phyloP scores from a whole-genome alignment of 495 filamentous ascomycete genomes.

The Clohesyomyces aquaticus region DNA sequence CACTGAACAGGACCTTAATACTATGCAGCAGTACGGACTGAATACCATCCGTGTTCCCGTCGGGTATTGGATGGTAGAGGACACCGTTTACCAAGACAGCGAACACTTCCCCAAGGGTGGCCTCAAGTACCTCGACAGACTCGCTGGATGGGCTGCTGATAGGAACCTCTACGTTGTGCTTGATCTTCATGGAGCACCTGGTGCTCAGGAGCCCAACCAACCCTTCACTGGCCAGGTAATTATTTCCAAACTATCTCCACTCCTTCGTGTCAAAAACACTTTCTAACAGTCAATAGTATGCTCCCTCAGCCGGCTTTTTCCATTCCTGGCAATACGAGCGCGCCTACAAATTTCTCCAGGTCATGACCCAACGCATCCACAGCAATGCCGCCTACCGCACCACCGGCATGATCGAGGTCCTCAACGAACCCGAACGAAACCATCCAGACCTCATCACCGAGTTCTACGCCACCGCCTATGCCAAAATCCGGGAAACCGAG shows the following conservation, averaged over 20 bases:
- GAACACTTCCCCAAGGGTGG: constrained; percentile 65
- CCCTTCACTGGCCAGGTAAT: constrained; percentile 59
- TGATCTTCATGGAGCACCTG: constrained; percentile 67
- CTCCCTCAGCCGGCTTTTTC: constrained; percentile 58
- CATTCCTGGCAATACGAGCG: constrained; percentile 59
- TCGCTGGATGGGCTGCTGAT: constrained; percentile 61
- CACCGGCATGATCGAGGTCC: constrained; percentile 63
- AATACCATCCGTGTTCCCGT: constrained; percentile 68
- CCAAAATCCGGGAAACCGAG: constrained; percentile 54
- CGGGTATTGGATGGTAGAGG: constrained; percentile 66
- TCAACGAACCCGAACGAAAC: constrained; percentile 61
- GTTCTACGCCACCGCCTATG: constrained; percentile 57
- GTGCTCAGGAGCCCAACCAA: constrained; percentile 57
- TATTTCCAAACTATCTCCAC: not conserved
- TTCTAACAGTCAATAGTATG: constrained; percentile 38
- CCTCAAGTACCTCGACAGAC: constrained; percentile 55
- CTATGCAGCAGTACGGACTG: constrained; percentile 59
- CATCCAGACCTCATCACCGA: constrained; percentile 45
- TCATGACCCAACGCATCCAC: constrained; percentile 62
- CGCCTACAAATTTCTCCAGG: constrained; percentile 61
- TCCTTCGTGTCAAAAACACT: not conserved
- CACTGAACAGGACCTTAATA: constrained; percentile 57
- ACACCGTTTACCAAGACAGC: constrained; percentile 55
- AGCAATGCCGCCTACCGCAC: constrained; percentile 55
- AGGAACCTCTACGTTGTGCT: constrained; percentile 65